Conservation (phyloP, 306 rosid genomes). For the Sesbania bispinosa region DNA sequence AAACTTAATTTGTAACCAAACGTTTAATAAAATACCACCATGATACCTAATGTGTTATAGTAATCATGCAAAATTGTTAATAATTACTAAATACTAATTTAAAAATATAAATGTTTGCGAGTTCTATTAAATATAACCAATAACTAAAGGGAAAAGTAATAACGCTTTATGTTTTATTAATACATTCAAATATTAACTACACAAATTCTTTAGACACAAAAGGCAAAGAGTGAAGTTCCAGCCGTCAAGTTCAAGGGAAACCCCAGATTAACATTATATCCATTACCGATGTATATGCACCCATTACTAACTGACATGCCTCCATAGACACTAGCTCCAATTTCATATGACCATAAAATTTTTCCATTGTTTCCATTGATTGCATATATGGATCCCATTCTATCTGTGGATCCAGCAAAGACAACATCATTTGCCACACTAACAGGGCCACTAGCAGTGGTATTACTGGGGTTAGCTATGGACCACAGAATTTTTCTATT, state of each 20-base stretch:
- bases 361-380: slow-evolving; percentile 42
- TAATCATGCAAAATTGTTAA: background rate
- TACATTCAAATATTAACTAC: background rate
- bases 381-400: slow-evolving; percentile 45
- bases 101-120: background rate
- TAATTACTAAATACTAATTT: no score
- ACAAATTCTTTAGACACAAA: slow-evolving; percentile 25
- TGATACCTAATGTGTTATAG: no score
- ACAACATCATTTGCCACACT: slow-evolving; percentile 59
- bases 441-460: slow-evolving; percentile 44
- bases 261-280: slow-evolving; percentile 34
- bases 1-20: no score
- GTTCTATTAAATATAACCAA: background rate
- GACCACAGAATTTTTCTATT: slow-evolving; percentile 54
- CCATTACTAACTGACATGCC: slow-evolving; percentile 56
- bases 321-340: slow-evolving; percentile 54
- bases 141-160: background rate
- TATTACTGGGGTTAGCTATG: slow-evolving; percentile 39
- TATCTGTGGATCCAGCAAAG: slow-evolving; percentile 50
- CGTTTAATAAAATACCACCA: no score
- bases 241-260: slow-evolving; percentile 4
- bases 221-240: slow-evolving; percentile 56
- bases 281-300: slow-evolving; percentile 55
- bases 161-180: background rate
- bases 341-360: slow-evolving; percentile 50